A percentile compares a stretch with the other conserved stretches of the same genome.
phyloP scores from a whole-genome alignment of 345 rosid species.

The Eucalyptus globulus region DNA sequence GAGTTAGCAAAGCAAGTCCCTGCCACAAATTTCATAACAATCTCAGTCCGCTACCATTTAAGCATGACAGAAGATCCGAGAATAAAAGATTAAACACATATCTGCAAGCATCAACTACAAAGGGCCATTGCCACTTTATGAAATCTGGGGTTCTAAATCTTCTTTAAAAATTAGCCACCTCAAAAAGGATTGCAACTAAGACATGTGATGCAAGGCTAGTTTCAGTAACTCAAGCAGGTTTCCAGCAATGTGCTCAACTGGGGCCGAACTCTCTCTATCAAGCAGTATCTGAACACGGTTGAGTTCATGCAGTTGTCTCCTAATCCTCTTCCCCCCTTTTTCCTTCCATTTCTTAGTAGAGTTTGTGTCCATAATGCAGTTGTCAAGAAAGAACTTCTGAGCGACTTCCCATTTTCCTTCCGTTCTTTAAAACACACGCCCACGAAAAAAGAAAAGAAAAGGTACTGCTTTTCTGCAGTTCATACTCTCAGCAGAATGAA shows the following conservation, averaged over 20 bases:
- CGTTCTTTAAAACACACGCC: neutral
- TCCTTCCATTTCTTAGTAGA: neutral
- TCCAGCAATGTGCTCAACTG: neutral
- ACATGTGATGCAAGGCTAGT: neutral
- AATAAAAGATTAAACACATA: neutral
- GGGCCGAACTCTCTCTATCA: neutral
- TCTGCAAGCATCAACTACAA: neutral
- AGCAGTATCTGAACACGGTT: neutral
- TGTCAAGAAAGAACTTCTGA: neutral
- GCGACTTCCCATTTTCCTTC: neutral
- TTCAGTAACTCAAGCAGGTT: neutral
- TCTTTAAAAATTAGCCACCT: neutral
- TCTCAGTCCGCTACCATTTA: neutral
- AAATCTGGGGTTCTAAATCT: neutral
- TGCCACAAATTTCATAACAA: neutral
- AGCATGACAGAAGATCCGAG: neutral
- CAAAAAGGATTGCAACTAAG: no score
- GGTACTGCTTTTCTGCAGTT: neutral
- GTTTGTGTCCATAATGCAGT: neutral
- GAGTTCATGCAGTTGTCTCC: neutral
- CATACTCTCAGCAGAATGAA: neutral
- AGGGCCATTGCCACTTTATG: neutral
- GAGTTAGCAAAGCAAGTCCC: conserved; percentile 29
- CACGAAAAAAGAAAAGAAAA: neutral
- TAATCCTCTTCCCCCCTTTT: neutral